phyloP scores from a whole-genome alignment of 2,329 filamentous ascomycete species.

The Exserohilum turcica region DNA sequence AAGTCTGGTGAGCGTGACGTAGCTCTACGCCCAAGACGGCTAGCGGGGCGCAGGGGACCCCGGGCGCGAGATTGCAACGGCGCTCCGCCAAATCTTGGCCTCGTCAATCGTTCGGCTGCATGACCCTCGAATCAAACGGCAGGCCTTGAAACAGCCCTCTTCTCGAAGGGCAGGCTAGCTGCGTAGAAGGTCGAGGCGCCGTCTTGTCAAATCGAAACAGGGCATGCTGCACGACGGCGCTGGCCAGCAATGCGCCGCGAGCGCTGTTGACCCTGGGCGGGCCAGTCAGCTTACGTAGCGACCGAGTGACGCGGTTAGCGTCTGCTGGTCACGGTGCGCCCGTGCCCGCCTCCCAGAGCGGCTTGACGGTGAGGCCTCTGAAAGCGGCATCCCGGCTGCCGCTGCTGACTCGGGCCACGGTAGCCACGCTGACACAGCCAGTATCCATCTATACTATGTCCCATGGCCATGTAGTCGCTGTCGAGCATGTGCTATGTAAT shows the following conservation, averaged over 20 bases:
- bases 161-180: conserved; percentile 15
- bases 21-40: conserved; percentile 1
- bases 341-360: conserved; percentile 8
- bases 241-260: conserved; percentile 12
- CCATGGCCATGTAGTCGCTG: too few species aligned
- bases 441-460: too few species aligned
- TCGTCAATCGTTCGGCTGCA: conserved; percentile 14
- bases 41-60: conserved; percentile 14
- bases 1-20: conserved; percentile 27
- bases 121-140: conserved; percentile 17
- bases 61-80: conserved; percentile 14
- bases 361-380: conserved; percentile 24
- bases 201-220: conserved; percentile 18
- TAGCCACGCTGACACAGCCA: background rate
- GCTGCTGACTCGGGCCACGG: conserved; percentile 21
- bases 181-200: conserved; percentile 12
- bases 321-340: conserved; percentile 14
- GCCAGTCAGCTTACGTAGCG: conserved; percentile 28
- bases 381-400: conserved; percentile 35
- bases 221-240: conserved; percentile 15
- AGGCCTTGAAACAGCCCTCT: conserved; percentile 17
- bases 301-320: conserved; percentile 17
- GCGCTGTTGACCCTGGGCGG: conserved; percentile 20
- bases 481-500: too few species aligned
- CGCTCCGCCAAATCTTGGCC: conserved; percentile 19